A percentile compares a stretch with the other conserved stretches of the same genome.
Conservation (phyloP, 2,329 filamentous ascomycete species). For the Ceratocystis ficicola region DNA sequence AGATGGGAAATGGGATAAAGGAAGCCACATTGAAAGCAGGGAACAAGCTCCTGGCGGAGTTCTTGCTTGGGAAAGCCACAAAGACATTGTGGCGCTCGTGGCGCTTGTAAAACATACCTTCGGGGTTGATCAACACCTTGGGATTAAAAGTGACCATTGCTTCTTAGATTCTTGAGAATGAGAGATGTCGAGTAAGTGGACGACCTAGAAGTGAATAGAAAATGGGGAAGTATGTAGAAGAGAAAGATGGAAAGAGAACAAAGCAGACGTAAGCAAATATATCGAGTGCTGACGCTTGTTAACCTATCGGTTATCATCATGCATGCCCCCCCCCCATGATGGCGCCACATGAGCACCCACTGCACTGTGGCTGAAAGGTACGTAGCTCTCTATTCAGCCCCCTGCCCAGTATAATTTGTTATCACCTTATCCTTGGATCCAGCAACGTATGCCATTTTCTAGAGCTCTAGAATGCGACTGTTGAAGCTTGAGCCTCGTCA, state of each 20-base stretch:
- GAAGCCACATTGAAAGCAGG: background rate
- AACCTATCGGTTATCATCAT: background rate
- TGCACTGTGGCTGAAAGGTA: background rate
- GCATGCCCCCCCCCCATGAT: background rate
- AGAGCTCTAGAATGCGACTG: constrained; percentile 18
- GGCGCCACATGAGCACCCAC: background rate
- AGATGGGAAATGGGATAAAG: background rate
- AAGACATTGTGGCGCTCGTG: background rate
- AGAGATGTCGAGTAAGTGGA: background rate
- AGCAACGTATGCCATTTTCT: constrained; percentile 28
- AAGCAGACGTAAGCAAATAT: background rate
- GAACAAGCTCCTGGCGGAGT: background rate
- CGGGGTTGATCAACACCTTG: background rate
- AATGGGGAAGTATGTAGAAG: background rate
- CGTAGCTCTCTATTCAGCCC: background rate
- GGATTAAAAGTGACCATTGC: background rate
- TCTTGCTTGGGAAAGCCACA: background rate
- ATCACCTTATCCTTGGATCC: constrained; percentile 22
- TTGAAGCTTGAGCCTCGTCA: constrained; percentile 19
- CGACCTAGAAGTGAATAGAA: background rate
- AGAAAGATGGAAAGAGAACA: background rate
- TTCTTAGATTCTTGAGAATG: background rate
- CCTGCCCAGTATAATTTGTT: background rate
- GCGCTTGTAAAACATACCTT: constrained; percentile 8
- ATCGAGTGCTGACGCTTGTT: constrained; percentile 1